phyloP scores from a whole-genome alignment of 495 filamentous ascomycete species.

The Talaromyces adpressus region DNA sequence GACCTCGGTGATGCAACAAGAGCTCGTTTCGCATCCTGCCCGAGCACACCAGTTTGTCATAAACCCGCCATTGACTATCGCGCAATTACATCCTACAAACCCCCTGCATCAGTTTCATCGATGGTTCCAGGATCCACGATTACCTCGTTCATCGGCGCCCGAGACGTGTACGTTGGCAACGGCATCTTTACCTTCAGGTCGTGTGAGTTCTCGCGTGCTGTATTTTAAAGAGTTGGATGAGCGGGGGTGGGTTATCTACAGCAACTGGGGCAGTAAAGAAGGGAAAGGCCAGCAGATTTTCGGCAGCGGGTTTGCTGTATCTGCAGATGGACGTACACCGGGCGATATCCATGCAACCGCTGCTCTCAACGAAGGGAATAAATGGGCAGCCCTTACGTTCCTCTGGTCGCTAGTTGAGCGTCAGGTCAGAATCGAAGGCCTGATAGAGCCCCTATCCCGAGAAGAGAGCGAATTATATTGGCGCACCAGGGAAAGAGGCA shows the following conservation, averaged over 20 bases:
- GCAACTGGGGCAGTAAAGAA: constrained; percentile 70
- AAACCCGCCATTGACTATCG: constrained; percentile 37
- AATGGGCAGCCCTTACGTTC: constrained; percentile 39
- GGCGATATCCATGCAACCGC: constrained; percentile 10
- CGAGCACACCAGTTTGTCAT: constrained; percentile 42
- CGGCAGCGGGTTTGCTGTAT: constrained; percentile 9
- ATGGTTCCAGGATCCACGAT: constrained; percentile 73
- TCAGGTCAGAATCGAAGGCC: constrained; percentile 80
- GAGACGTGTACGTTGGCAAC: constrained; percentile 78
- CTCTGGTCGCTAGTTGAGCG: constrained; percentile 64
- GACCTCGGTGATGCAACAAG: constrained; percentile 25
- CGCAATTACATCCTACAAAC: constrained; percentile 32
- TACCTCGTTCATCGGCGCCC: constrained; percentile 52
- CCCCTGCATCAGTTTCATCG: constrained; percentile 78
- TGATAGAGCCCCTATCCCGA: constrained; percentile 53
- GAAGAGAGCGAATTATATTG: constrained; percentile 86
- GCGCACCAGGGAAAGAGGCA: constrained; percentile 70
- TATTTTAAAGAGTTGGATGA: constrained; percentile 76
- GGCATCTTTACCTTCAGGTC: constrained; percentile 75
- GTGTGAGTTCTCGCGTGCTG: constrained; percentile 75
- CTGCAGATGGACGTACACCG: constrained; percentile 20
- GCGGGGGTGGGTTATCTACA: constrained; percentile 83
- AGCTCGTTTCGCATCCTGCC: constrained; percentile 32
- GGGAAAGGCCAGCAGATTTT: constrained; percentile 41
- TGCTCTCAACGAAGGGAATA: constrained; percentile 24